A percentile compares a stretch with the other conserved stretches of the same genome.
These are phyloP conservation scores for Lactarius vividus DNA, from an alignment of 768 basidiomycete genomes.

Conservation along the genomic window DNA sequence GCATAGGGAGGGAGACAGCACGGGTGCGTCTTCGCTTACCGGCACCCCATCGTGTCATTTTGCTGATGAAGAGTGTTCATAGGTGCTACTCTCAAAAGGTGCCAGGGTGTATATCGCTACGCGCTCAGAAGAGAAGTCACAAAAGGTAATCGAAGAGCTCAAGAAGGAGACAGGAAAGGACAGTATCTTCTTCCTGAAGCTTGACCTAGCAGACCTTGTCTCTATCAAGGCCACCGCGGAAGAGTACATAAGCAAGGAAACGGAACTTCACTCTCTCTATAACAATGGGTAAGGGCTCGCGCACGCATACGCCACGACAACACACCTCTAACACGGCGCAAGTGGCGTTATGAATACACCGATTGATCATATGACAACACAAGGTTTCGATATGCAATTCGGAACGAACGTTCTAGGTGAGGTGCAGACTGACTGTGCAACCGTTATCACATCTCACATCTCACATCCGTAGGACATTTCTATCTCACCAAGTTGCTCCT, in stretches of 20 bases:
- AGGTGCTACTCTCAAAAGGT: conserved; percentile 21
- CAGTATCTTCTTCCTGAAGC: conserved; percentile 12
- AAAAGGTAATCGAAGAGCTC: conserved; percentile 10
- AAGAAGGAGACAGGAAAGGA: conserved; percentile 18
- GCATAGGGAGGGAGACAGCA: conserved; percentile 29
- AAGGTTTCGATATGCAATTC: conserved; percentile 29
- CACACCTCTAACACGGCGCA: background rate
- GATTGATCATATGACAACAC: conserved; percentile 16
- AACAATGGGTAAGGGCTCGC: conserved; percentile 8
- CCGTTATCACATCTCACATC: background rate
- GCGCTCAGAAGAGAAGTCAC: conserved; percentile 1
- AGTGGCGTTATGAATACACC: conserved; percentile 22
- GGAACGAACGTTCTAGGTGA: conserved; percentile 28
- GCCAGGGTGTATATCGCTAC: conserved; percentile 26
- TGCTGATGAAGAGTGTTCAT: background rate
- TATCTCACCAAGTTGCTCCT: conserved; percentile 31
- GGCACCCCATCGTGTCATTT: background rate
- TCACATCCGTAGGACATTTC: conserved; percentile 24
- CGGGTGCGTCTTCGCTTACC: background rate
- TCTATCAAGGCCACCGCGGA: background rate
- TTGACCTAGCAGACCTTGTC: conserved; percentile 11
- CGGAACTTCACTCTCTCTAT: conserved; percentile 12
- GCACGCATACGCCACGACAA: background rate
- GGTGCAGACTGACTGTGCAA: background rate
- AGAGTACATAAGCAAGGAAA: conserved; percentile 19